Conservation (phyloP, 2,329 filamentous ascomycete species). For the Stachybotrys echinatus region DNA sequence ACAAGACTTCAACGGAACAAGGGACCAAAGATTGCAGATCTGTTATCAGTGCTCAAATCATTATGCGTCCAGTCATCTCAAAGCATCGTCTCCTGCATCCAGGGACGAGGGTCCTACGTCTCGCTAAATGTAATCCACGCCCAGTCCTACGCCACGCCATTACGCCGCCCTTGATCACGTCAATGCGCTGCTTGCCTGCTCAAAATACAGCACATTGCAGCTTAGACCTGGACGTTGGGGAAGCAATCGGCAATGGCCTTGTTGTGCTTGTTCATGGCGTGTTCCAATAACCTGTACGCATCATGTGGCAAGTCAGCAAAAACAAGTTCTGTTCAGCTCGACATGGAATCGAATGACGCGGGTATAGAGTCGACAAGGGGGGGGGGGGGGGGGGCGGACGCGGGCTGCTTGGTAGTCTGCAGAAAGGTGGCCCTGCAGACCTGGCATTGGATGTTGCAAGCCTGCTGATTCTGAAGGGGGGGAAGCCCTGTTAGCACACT, state of each 20-base stretch:
- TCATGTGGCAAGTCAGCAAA: background rate
- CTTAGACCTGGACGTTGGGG: constrained; percentile 35
- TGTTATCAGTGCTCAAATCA: background rate
- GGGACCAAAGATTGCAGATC: background rate
- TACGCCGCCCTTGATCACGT: background rate
- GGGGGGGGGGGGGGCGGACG: constrained; percentile 41
- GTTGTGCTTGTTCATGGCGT: constrained; percentile 72
- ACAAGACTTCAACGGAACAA: background rate
- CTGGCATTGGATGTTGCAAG: constrained; percentile 71
- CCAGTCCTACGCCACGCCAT: background rate
- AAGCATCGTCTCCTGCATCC: background rate
- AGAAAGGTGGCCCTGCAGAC: constrained; percentile 76
- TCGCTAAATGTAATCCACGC: background rate
- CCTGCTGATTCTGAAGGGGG: constrained; percentile 57
- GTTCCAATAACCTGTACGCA: constrained; percentile 54
- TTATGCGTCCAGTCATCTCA: background rate
- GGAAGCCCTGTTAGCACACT: background rate
- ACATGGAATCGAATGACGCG: constrained; percentile 3
- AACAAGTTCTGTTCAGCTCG: constrained; percentile 2
- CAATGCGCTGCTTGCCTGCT: background rate
- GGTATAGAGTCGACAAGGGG: background rate
- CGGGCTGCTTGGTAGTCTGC: constrained; percentile 68
- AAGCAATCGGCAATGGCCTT: constrained; percentile 70
- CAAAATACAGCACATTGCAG: background rate
- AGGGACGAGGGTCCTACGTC: background rate